Evolutionary conservation across 2,329 filamentous ascomycete genomes (phyloP).

Genomic region (Colletotrichum liaoningense): DNA sequence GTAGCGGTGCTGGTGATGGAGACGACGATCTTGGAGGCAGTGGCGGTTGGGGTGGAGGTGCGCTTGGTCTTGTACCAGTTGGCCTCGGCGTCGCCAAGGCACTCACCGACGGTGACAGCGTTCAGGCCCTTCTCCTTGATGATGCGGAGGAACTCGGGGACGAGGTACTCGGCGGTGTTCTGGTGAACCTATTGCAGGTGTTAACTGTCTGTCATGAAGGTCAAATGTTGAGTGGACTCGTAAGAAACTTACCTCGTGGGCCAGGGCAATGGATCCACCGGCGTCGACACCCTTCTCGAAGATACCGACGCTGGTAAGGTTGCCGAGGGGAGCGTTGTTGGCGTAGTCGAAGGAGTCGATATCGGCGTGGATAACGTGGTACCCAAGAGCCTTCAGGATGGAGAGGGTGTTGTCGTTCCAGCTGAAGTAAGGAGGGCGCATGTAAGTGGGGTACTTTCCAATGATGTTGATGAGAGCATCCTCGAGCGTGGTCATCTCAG

Average conservation of each 20-base stretch:
- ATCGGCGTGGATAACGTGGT: slow-evolving; percentile 35
- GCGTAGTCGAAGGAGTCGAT: slow-evolving; percentile 45
- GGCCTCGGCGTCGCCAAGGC: slow-evolving; percentile 53
- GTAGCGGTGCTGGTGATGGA: slow-evolving; percentile 36
- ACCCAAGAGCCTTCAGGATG: slow-evolving; percentile 34
- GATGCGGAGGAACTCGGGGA: slow-evolving; percentile 33
- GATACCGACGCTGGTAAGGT: slow-evolving; percentile 48
- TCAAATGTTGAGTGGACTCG: slow-evolving; percentile 52
- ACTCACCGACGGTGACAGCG: slow-evolving; percentile 58
- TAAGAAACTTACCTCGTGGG: slow-evolving; percentile 46
- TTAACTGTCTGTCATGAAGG: slow-evolving; percentile 44
- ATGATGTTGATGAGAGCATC: slow-evolving; percentile 56
- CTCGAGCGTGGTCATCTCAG: slow-evolving; percentile 58
- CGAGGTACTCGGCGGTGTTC: slow-evolving; percentile 37
- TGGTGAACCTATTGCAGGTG: slow-evolving; percentile 29
- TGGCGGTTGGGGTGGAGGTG: slow-evolving; percentile 35
- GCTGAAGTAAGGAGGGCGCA: slow-evolving; percentile 54
- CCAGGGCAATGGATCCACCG: slow-evolving; percentile 53
- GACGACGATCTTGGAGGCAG: slow-evolving; percentile 24
- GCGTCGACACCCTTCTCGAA: slow-evolving; percentile 46
- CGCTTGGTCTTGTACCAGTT: slow-evolving; percentile 56
- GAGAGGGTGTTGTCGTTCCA: slow-evolving; percentile 39
- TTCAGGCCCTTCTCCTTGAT: slow-evolving; percentile 42
- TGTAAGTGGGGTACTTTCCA: slow-evolving; percentile 55
- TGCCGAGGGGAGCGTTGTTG: slow-evolving; percentile 35